Percentiles rank a stretch among this genome's conserved stretches.
phyloP scores from a whole-genome alignment of 352 stramenopile species.

The Pythium guiyangense region DNA sequence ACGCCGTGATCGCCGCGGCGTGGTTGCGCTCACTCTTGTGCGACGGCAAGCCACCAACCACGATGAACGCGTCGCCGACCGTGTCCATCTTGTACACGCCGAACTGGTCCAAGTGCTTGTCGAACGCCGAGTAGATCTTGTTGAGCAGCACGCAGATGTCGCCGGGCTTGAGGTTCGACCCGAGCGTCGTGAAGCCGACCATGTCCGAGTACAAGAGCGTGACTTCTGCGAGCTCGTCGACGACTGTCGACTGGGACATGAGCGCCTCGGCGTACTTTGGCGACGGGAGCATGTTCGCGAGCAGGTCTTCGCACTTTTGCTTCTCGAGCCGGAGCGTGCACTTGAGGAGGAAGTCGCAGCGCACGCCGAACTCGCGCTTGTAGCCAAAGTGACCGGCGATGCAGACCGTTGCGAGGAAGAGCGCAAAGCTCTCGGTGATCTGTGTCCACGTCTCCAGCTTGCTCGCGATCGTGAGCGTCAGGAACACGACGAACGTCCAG shows the following conservation, averaged over 20 bases:
- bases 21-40: constrained; percentile 74
- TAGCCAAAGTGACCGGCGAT: constrained; percentile 50
- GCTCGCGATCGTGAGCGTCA: constrained; percentile 16
- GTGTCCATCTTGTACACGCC: constrained; percentile 88
- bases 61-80: constrained; percentile 82
- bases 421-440: constrained; percentile 31
- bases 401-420: constrained; percentile 27
- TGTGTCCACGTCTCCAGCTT: constrained; percentile 26
- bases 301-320: constrained; percentile 76
- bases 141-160: constrained; percentile 80
- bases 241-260: constrained; percentile 67
- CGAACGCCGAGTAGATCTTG: constrained; percentile 78
- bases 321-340: constrained; percentile 73
- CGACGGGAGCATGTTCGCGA: constrained; percentile 85
- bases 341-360: constrained; percentile 75
- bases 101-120: constrained; percentile 73
- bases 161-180: constrained; percentile 45
- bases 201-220: constrained; percentile 86
- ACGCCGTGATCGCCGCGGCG: constrained; percentile 66
- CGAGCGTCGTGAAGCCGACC: constrained; percentile 77
- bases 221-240: constrained; percentile 79
- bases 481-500: constrained; percentile 32
- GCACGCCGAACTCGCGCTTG: constrained; percentile 55
- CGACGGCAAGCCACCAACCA: constrained; percentile 62
- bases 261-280: constrained; percentile 65